Evolutionary conservation across 768 basidiomycete genomes (phyloP), one percentile per base, ranked within the genome.

Genomic region (Zangia roseola): DNA sequence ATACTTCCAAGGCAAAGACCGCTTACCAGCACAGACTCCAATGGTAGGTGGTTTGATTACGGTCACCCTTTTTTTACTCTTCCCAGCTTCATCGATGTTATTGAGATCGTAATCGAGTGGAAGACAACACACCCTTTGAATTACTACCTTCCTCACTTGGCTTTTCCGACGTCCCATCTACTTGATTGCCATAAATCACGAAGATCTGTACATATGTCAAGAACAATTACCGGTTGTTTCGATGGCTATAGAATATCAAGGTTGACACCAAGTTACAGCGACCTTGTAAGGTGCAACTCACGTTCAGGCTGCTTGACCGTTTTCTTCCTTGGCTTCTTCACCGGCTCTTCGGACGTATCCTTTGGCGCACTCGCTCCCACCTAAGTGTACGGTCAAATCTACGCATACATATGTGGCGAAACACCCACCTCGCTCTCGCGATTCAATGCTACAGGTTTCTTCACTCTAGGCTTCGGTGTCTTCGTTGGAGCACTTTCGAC

Each of bases 11-110:
- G 20, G 26, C n/a, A 16, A 44, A 47, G n/a, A 43, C 21, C 41
- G 21, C 59, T 59, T 40, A 57, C 59, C 10, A 24, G 55, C 54
- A 53, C 54, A 59, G 34, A 7, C 48, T 25, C 33, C 37, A 30
- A 47, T 49, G 12, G 26, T 25, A 0, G 44, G 20, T 13, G 31
- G 5, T 21, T 31, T 49, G 41, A 6, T 6, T 14, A 28, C 47
- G 40, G 40, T 40, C n/a, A 37, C 30, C 35, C 7, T 16, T 19
- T 40, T 38, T 37, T 28, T 37, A 44, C 16, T 30, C 41, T 54
- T 35, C 4, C 14, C 40, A 26, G 10, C 49, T 58, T 50, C 47
- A 48, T 44, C 20, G 44, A 33, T 8, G 49, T 56, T 38, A 54
- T 50, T 47, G 35, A 43, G 16, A 38, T 19, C 17, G 28, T 10